Base-by-base conservation (phyloP, 2,329 filamentous ascomycete genomes). In the Hypoxylon sp. region DNA sequence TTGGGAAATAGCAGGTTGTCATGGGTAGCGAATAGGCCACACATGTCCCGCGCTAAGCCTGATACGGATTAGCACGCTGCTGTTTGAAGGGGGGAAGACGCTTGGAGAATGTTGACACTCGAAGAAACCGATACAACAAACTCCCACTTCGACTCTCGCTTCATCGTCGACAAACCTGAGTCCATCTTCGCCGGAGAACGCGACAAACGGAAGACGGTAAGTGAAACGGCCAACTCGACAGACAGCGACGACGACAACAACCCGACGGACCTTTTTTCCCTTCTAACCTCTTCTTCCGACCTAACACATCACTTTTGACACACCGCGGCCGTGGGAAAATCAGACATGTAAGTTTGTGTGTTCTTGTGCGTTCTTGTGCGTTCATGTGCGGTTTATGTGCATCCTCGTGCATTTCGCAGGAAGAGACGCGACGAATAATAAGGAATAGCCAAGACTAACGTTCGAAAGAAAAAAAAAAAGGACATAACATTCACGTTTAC, bases 11-110 rank as follows among this genome's bases (percentile, higher is more conserved):
- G 32, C 53, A 45, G 72, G 74, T 75, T 75, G 74, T 75, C 73
- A 74, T 74, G 75, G 75, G 75, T 75, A 77, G 74, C 75, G 63
- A 52, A 62, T 51, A 65, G 55, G 49, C 63, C 63, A 58, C 67
- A 74, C 70, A 71, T 74, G 72, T 71, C 64, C 68, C 65, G 60
- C 56, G 72, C 71, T 75, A 74, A 49, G 0, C 72, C 69, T 0
- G 0, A 48, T 9, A 3, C 0, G 25, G 65, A 7, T 17, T 75
- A 75, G 75, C 59, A 53, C 53, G 7, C 50, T 70, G 67, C 55
- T 50, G 63, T 48, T 60, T 60, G 66, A 71, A 75, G 69, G 73
- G 74, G 72, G 65, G 67, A 70, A 70, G 70, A 52, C 50, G 51
- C 63, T 67, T 66, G 67, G 58, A 65, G 68, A 69, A 70, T 74